Base-by-base conservation (phyloP, 1,284 basidiomycete genomes). In the Rhodotorula sp. region DNA sequence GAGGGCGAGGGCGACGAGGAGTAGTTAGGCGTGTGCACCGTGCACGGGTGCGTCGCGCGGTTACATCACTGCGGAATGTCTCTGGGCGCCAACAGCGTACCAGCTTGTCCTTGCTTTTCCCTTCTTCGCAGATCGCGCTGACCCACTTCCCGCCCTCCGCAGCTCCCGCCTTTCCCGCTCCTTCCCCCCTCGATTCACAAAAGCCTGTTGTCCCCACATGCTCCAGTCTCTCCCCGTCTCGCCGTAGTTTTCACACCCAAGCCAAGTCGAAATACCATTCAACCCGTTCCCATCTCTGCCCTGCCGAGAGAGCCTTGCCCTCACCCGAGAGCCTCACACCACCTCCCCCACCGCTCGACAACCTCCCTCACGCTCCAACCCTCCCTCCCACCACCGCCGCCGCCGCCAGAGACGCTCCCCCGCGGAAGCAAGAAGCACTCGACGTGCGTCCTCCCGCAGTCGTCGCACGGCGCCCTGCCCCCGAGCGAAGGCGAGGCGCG, bases 361-460 rank as follows among this genome's bases (percentile, higher is more conserved):
- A 75, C 61, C 29, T 74, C 73, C 10, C 29, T 36, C 8, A 76
- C 68, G 22, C 7, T n/a, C 67, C 74, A 76, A 2, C 37, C 61
- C 1, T 6, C 54, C 19, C 19, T 51, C 2, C 17, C 69, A 10
- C 17, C 36, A 6, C n/a, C 61, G 21, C 34, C 34, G 13, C 55
- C 44, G 21, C 34, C 19, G 8, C 10, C 37, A 9, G 39, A 10
- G 29, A 61, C 57, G 27, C 61, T 57, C 7, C 34, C 37, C 21
- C 57, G 27, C 36, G 48, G 39, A 21, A 71, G 25, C 44, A 48
- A 8, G 46, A 79, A 79, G 48, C 77, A 68, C 56, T 79, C 78
- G 15, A 74, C 46, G 39, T 79, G 78, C 46, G 41, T 56, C 62
- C 71, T 71, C 2, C 74, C 77, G 57, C 78, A 79, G 44, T 77